A percentile compares a stretch with the other conserved stretches of the same genome.
Conservation (phyloP, 2,329 filamentous ascomycete species). For the Trichoderma koningii region DNA sequence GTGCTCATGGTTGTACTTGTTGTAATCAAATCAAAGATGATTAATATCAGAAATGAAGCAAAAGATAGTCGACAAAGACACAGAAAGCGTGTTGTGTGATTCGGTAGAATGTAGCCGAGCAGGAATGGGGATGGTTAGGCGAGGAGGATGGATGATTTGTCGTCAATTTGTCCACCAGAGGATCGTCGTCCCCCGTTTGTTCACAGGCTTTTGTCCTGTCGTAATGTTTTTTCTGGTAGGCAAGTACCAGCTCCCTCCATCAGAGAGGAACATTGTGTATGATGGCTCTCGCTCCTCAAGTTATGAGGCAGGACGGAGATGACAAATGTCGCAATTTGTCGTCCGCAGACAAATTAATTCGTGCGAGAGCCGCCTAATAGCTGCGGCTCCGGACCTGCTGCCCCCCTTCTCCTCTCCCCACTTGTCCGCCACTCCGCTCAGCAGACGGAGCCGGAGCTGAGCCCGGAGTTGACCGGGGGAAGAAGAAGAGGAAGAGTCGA, state of each 20-base stretch:
- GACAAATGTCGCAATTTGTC: conserved; percentile 20
- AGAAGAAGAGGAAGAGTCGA: neutral
- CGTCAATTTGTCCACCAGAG: neutral
- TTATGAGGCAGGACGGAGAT: neutral
- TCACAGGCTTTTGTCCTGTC: too few relatives aligned
- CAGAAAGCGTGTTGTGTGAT: neutral
- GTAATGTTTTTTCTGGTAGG: too few relatives aligned
- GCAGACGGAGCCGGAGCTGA: conserved; percentile 14
- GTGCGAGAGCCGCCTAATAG: neutral
- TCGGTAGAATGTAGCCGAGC: neutral
- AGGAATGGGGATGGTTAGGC: neutral
- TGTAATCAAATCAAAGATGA: too few relatives aligned
- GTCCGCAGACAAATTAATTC: conserved; percentile 22
- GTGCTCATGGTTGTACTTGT: too few relatives aligned
- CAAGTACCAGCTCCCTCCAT: too few relatives aligned
- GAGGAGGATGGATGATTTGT: conserved; percentile 6
- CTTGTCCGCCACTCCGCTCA: conserved; percentile 14
- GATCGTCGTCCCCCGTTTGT: too few relatives aligned
- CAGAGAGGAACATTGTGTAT: too few relatives aligned
- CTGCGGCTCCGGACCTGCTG: neutral
- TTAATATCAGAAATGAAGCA: too few relatives aligned
- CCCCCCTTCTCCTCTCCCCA: neutral
- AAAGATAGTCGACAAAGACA: too few relatives aligned
- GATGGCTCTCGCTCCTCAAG: neutral
- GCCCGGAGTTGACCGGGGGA: neutral